Evolutionary conservation across 2,329 filamentous ascomycete species (phyloP), one percentile per base, ranked within the genome.

Genomic region (Penicillium sp.): DNA sequence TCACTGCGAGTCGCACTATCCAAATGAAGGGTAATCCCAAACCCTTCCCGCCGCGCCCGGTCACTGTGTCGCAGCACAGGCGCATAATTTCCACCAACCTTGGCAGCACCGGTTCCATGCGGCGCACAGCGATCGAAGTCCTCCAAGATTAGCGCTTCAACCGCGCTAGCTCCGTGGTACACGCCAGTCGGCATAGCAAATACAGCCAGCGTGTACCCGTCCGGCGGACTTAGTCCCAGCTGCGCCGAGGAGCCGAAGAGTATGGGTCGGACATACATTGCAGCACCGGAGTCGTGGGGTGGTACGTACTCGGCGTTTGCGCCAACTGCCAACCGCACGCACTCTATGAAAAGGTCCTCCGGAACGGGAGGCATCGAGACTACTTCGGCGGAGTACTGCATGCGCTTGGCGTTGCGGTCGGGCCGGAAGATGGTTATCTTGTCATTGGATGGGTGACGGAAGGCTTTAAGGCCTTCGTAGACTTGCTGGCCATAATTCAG

Each of bases 401-500:
- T 85, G 56, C 93, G 90, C 40, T 78, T 75, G 37, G 92, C 94
- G 73, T 97, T 97, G 70, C 87, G 86, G 68, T 87, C 82, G 0
- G 93, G 90, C 5, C 93, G 88, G 84, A 97, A 97, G 72, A 97
- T 84, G 71, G 86, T 85, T 77, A 97, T 92, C 56, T 77, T 75
- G 56, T 80, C 71, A 72, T 88, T 84, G 55, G 46, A 25, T 1
- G 82, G 79, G 52, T 73, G 70, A 60, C 93, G 91, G 82, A 97
- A 97, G 52, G 93, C 92, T 76, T 97, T 97, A 72, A 97, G 86
- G n/a, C 94, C 94, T 74, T 99, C 94, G 80, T 96, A 99, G 67
- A 91, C 93, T 78, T 97, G 94, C 72, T 96, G 91, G 55, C 93
- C 91, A 74, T 99, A 99, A 82, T 99, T 99, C 62, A 97, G 84